These are phyloP conservation scores for Aurinia saxatilis DNA, from an alignment of 345 rosid genomes.

Conservation along the genomic window DNA sequence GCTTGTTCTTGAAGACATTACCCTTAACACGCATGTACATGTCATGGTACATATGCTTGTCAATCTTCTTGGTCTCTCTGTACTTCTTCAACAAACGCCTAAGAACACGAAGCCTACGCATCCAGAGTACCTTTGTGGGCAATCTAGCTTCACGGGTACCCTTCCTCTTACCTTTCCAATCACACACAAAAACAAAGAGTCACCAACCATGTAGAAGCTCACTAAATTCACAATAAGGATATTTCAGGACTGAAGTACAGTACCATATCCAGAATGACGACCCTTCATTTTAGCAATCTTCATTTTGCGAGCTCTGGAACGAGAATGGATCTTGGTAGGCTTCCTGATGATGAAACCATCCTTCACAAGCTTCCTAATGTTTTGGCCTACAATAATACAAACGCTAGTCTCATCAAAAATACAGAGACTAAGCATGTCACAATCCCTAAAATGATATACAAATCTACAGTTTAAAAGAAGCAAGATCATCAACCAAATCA, in stretches of 20 bases:
- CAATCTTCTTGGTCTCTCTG: conserved; percentile 73
- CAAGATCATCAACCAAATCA: background rate
- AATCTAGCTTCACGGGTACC: conserved; percentile 33
- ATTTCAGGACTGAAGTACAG: background rate
- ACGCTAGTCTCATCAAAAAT: background rate
- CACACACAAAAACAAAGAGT: background rate
- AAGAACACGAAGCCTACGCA: conserved; percentile 70
- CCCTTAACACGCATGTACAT: conserved; percentile 85
- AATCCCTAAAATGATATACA: background rate
- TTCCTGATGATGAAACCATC: conserved; percentile 97
- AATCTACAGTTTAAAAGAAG: background rate
- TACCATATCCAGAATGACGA: conserved; percentile 96
- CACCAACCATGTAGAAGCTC: background rate
- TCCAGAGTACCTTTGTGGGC: conserved; percentile 33
- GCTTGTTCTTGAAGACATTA: conserved; percentile 78
- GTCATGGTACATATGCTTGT: conserved; percentile 85
- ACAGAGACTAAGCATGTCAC: background rate
- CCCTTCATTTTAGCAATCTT: conserved; percentile 95
- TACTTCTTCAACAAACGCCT: conserved; percentile 39
- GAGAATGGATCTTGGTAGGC: conserved; percentile 96
- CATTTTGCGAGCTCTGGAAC: conserved; percentile 89
- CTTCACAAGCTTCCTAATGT: conserved; percentile 90
- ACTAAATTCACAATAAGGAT: too few relatives aligned
- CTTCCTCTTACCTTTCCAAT: conserved; percentile 26
- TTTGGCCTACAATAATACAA: conserved; percentile 43